A percentile compares a stretch with the other conserved stretches of the same genome.
phyloP scores from a whole-genome alignment of 148 eudicot genomes.

The Cornus kousa region DNA sequence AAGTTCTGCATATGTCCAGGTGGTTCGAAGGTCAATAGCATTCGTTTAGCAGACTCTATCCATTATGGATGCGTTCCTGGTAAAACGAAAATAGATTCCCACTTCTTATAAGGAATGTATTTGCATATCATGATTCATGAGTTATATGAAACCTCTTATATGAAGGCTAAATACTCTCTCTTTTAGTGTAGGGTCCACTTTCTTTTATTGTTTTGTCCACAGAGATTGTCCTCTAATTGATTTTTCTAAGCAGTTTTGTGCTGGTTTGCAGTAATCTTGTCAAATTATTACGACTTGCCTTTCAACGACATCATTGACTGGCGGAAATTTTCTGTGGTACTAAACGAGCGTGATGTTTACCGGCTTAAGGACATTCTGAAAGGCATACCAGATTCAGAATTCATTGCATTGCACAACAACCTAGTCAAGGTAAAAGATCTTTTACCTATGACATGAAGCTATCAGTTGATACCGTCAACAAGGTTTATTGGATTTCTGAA shows the following conservation, averaged over 20 bases:
- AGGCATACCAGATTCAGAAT: not conserved
- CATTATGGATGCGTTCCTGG: conserved; percentile 1
- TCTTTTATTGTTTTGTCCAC: no score
- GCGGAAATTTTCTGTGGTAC: not conserved
- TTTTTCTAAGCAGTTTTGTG: not conserved
- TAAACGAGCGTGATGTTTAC: not conserved
- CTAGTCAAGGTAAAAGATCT: not conserved
- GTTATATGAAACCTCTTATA: no score
- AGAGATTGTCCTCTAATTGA: not conserved
- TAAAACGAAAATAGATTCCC: not conserved
- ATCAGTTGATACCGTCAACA: not conserved
- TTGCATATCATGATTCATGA: no score
- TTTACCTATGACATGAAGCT: not conserved
- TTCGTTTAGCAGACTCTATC: not conserved
- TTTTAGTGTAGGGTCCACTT: no score
- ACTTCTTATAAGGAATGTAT: not conserved
- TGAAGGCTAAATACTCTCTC: no score
- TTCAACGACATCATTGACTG: not conserved
- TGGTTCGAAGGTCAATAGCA: not conserved
- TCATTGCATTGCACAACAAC: not conserved
- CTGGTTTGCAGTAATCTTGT: not conserved
- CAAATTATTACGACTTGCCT: not conserved
- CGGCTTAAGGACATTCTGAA: not conserved
- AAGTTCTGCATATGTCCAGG: not conserved
- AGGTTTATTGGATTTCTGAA: not conserved